Evolutionary conservation across 176 grass and related monocot genomes (phyloP).

Genomic region (Melocanna baccifera): DNA sequence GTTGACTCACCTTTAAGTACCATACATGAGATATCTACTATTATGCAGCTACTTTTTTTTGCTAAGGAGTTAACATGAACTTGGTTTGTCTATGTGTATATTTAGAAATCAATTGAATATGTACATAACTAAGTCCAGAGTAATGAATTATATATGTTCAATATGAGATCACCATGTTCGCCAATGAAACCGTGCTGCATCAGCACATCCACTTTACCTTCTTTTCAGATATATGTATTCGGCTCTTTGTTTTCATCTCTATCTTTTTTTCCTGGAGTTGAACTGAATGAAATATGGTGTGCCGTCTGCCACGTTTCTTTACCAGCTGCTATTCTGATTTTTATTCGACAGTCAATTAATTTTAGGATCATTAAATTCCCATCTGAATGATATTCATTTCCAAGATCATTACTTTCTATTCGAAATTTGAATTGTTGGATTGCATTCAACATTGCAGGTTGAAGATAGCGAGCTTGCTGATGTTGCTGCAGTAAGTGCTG

Average conservation of each 20-base stretch:
- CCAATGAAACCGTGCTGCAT: not conserved
- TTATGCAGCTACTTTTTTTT: not conserved
- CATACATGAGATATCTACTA: not conserved
- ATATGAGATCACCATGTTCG: not conserved
- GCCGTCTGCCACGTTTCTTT: not conserved
- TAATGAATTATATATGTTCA: not conserved
- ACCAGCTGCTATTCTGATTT: not conserved
- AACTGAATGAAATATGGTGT: not conserved
- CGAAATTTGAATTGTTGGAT: not conserved
- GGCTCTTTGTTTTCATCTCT: not conserved
- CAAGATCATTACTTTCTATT: not conserved
- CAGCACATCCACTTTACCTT: not conserved
- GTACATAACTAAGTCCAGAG: not conserved
- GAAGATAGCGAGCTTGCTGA: constrained; percentile 64
- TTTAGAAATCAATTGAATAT: not conserved
- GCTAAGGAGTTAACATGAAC: not conserved
- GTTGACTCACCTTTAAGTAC: not conserved
- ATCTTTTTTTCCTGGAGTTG: not conserved
- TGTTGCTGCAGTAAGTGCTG: constrained; percentile 59
- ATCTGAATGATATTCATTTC: not conserved
- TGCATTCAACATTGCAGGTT: constrained; percentile 29
- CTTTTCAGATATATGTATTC: not conserved
- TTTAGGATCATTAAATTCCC: not conserved
- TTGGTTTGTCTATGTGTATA: not conserved
- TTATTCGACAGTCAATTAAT: not conserved